A percentile compares a stretch with the other conserved stretches of the same genome.
Evolutionary conservation across 345 rosid genomes (phyloP).

Genomic region (Rhodamnia rubescens): DNA sequence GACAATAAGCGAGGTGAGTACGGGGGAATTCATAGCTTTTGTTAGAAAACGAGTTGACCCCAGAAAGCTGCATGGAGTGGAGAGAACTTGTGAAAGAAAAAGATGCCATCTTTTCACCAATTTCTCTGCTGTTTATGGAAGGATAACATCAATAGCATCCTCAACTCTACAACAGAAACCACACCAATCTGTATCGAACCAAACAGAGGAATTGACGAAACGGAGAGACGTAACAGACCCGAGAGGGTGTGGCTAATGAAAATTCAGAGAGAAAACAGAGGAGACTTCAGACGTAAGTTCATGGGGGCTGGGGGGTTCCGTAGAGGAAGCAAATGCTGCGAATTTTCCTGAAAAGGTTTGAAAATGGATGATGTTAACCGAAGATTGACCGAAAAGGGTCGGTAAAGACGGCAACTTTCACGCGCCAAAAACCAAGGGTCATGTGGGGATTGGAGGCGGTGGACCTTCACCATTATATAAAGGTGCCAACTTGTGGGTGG

Average conservation of each 20-base stretch:
- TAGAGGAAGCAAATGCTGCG: not conserved
- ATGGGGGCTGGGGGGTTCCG: not conserved
- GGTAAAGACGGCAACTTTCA: not conserved
- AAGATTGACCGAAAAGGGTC: not conserved
- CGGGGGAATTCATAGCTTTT: not conserved
- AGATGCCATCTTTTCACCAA: slow-evolving; percentile 1
- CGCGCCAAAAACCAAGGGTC: not conserved
- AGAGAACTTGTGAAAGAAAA: slow-evolving; percentile 3
- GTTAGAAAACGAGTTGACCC: not conserved
- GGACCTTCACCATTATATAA: not conserved
- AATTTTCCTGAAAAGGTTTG: not conserved
- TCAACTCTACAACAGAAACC: too few relatives aligned
- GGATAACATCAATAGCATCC: not conserved
- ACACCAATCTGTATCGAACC: not conserved
- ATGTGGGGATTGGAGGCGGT: not conserved
- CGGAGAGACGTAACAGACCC: not conserved
- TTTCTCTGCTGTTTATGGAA: not conserved
- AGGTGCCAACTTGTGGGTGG: not conserved
- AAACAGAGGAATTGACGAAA: not conserved
- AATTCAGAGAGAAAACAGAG: not conserved
- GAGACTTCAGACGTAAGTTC: not conserved
- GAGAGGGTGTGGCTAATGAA: not conserved
- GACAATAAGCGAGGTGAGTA: not conserved
- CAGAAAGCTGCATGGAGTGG: not conserved
- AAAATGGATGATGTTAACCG: not conserved